Percentiles rank a stretch among this genome's conserved stretches.
These are phyloP conservation scores for Penicillium coffeae DNA, from an alignment of 495 filamentous ascomycete species.

Conservation along the genomic window DNA sequence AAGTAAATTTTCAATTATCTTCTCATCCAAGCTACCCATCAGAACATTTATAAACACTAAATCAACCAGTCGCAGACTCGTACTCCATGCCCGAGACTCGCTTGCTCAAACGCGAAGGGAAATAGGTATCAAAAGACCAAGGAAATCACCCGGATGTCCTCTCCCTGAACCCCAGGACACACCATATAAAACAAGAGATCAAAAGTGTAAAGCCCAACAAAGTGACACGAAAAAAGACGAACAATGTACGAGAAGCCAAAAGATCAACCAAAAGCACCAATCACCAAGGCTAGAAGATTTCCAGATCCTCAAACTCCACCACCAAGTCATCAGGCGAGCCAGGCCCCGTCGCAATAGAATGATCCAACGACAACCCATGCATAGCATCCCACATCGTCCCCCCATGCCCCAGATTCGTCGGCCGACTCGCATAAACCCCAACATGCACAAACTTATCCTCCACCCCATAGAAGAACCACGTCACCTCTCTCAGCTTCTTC, in stretches of 20 bases:
- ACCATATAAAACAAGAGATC: neutral
- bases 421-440: constrained; percentile 54
- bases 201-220: constrained; percentile 9
- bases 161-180: neutral
- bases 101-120: constrained; percentile 23
- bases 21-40: too few species aligned
- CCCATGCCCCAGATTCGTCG: constrained; percentile 34
- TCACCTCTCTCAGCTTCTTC: constrained; percentile 57
- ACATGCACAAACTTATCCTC: constrained; percentile 57
- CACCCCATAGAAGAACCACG: constrained; percentile 58
- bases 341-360: constrained; percentile 13
- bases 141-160: neutral
- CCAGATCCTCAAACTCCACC: constrained; percentile 56
- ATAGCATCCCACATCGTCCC: constrained; percentile 43
- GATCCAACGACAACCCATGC: constrained; percentile 33
- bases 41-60: too few species aligned
- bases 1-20: too few species aligned
- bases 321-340: constrained; percentile 40
- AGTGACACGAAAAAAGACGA: constrained; percentile 5
- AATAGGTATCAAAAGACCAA: constrained; percentile 17
- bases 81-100: constrained; percentile 21
- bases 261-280: neutral
- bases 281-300: constrained; percentile 42
- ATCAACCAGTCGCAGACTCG: constrained; percentile 1
- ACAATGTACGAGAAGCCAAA: constrained; percentile 2